phyloP scores from a whole-genome alignment of 2,329 filamentous ascomycete genomes.

The Leptosphaerulina australis region DNA sequence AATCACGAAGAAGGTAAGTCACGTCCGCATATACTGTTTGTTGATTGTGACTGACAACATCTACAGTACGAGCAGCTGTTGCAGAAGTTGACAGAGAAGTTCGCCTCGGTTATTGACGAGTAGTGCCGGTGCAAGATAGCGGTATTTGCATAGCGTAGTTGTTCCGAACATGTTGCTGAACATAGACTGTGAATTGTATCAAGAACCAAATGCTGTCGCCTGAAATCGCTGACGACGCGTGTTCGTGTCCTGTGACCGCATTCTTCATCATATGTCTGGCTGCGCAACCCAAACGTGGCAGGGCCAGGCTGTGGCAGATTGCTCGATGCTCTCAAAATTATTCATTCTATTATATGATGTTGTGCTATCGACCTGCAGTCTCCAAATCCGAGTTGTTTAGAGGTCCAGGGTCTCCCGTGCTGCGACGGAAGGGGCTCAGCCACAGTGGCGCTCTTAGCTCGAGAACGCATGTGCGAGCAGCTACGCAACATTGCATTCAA shows the following conservation, averaged over 20 bases:
- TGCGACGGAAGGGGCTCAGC: conserved; percentile 6
- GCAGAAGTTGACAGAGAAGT: conserved; percentile 94
- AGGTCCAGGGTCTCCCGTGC: conserved; percentile 1
- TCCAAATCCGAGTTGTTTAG: background rate
- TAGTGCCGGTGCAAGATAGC: conserved; percentile 55
- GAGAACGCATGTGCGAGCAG: conserved; percentile 22
- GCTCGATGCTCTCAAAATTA: background rate
- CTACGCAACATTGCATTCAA: conserved; percentile 21
- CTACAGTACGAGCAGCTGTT: conserved; percentile 86
- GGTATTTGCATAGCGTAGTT: conserved; percentile 36
- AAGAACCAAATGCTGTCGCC: conserved; percentile 40
- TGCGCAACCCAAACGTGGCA: background rate
- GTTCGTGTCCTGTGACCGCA: conserved; percentile 36
- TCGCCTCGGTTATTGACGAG: conserved; percentile 94
- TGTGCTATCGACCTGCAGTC: background rate
- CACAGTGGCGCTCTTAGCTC: conserved; percentile 20
- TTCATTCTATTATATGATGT: background rate
- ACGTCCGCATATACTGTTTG: background rate
- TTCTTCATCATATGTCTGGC: conserved; percentile 25
- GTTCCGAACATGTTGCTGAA: conserved; percentile 31
- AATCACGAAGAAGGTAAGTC: conserved; percentile 79
- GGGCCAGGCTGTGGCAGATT: background rate
- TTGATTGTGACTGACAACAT: conserved; percentile 48
- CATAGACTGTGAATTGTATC: conserved; percentile 39
- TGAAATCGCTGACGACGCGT: conserved; percentile 44